A percentile compares a stretch with the other conserved stretches of the same genome.
Evolutionary conservation across 805 yeast species (phyloP).

Genomic region (Brettanomyces bruxellensis): DNA sequence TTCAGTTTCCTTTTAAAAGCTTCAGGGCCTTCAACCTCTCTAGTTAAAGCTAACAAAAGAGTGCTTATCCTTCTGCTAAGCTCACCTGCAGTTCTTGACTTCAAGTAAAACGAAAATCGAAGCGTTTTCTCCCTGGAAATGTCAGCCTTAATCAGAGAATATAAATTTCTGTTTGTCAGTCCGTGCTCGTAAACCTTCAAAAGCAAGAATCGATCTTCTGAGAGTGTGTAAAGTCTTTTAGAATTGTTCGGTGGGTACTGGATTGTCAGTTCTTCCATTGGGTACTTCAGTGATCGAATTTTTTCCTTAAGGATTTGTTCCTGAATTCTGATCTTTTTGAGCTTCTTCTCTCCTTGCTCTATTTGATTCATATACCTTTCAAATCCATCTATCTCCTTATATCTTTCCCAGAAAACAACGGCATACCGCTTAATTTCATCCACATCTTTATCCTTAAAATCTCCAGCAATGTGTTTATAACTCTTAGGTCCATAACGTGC

Average conservation of each 20-base stretch:
- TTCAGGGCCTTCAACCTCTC: slow-evolving; percentile 60
- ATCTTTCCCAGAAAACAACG: slow-evolving; percentile 54
- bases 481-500: slow-evolving; percentile 57
- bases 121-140: slow-evolving; percentile 51
- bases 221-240: slow-evolving; percentile 57
- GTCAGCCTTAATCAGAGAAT: slow-evolving; percentile 59
- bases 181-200: slow-evolving; percentile 59
- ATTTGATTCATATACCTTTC: slow-evolving; percentile 66
- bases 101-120: slow-evolving; percentile 65
- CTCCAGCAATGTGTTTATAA: slow-evolving; percentile 38
- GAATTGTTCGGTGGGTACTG: slow-evolving; percentile 82
- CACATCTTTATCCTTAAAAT: slow-evolving; percentile 45
- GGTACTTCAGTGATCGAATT: slow-evolving; percentile 44
- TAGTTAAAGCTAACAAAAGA: slow-evolving; percentile 53
- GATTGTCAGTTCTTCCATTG: slow-evolving; percentile 52
- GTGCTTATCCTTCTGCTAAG: slow-evolving; percentile 63
- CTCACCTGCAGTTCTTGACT: slow-evolving; percentile 65
- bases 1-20: slow-evolving; percentile 40
- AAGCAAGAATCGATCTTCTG: slow-evolving; percentile 63
- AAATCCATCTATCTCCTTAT: slow-evolving; percentile 53
- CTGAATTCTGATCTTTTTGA: slow-evolving; percentile 45
- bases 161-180: slow-evolving; percentile 45
- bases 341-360: slow-evolving; percentile 63
- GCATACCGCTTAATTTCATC: slow-evolving; percentile 56
- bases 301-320: slow-evolving; percentile 45